Conservation (phyloP, 2,329 filamentous ascomycete genomes). For the Achaetomium macrosporum region DNA sequence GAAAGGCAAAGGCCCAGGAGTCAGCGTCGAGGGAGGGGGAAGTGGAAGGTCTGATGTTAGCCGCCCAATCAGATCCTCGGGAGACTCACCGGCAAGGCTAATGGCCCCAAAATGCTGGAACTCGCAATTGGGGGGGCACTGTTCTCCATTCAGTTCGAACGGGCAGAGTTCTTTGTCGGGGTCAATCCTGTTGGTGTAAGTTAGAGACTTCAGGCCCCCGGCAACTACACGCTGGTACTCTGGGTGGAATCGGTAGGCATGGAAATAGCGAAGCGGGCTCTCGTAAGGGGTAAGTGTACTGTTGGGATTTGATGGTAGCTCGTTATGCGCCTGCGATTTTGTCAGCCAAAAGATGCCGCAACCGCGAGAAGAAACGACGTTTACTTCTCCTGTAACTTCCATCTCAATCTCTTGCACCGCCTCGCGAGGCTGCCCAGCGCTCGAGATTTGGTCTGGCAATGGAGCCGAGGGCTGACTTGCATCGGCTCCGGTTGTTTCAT, state of each 20-base stretch:
- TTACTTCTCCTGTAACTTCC: constrained; percentile 39
- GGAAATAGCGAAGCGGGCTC: constrained; percentile 77
- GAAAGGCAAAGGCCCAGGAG: constrained; percentile 33
- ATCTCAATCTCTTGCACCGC: constrained; percentile 26
- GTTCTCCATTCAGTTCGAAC: constrained; percentile 62
- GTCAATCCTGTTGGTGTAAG: constrained; percentile 89
- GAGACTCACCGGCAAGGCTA: constrained; percentile 65
- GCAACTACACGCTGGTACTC: constrained; percentile 62
- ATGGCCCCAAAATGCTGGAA: constrained; percentile 76
- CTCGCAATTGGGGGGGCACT: constrained; percentile 63
- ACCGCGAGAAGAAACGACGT: constrained; percentile 28
- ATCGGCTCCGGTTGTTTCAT: constrained; percentile 23
- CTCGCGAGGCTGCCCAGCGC: constrained; percentile 22
- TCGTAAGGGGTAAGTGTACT: constrained; percentile 56
- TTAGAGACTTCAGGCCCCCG: constrained; percentile 80
- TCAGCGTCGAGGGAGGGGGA: constrained; percentile 44
- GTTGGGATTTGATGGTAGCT: constrained; percentile 8
- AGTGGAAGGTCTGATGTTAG: constrained; percentile 28
- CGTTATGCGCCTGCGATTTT: constrained; percentile 16
- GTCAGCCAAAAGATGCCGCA: constrained; percentile 20
- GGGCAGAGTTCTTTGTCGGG: constrained; percentile 67
- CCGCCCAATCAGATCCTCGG: constrained; percentile 19
- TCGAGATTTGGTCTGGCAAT: constrained; percentile 31
- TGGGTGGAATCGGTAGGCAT: constrained; percentile 85
- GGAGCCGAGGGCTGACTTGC: constrained; percentile 21